Conservation (phyloP, 2,329 filamentous ascomycete species). For the Talaromyces sp. region DNA sequence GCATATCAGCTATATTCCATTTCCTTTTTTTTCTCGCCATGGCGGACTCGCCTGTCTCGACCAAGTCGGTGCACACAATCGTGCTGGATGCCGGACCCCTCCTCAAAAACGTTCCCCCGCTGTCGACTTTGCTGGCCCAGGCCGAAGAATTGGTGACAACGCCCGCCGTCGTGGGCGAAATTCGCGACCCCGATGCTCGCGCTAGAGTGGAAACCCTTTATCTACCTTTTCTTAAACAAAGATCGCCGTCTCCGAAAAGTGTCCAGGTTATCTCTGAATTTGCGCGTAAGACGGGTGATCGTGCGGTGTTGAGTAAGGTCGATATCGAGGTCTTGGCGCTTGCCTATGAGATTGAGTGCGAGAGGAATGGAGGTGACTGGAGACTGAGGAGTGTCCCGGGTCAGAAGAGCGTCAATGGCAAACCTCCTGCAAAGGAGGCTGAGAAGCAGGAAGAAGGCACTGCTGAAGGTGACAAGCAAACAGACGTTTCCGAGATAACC, state of each 20-base stretch:
- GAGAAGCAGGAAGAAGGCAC: constrained; percentile 21
- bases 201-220: constrained; percentile 77
- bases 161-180: constrained; percentile 80
- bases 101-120: constrained; percentile 83
- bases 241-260: constrained; percentile 69
- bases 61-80: constrained; percentile 73
- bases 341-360: constrained; percentile 90
- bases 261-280: constrained; percentile 77
- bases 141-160: constrained; percentile 76
- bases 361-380: constrained; percentile 86
- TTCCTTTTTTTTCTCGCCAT: constrained; percentile 11
- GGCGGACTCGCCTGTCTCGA: constrained; percentile 20
- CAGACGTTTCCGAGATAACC: not conserved
- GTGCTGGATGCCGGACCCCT: constrained; percentile 88
- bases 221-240: constrained; percentile 74
- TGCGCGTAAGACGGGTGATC: constrained; percentile 81
- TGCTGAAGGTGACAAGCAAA: not conserved
- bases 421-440: constrained; percentile 48
- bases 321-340: constrained; percentile 88
- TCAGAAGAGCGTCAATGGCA: constrained; percentile 72
- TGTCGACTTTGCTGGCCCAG: constrained; percentile 73
- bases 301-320: constrained; percentile 77
- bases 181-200: constrained; percentile 75
- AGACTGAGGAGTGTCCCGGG: constrained; percentile 71
- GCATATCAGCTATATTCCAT: not conserved